phyloP scores from a whole-genome alignment of 768 basidiomycete genomes.

The Boletus rubescentipes region DNA sequence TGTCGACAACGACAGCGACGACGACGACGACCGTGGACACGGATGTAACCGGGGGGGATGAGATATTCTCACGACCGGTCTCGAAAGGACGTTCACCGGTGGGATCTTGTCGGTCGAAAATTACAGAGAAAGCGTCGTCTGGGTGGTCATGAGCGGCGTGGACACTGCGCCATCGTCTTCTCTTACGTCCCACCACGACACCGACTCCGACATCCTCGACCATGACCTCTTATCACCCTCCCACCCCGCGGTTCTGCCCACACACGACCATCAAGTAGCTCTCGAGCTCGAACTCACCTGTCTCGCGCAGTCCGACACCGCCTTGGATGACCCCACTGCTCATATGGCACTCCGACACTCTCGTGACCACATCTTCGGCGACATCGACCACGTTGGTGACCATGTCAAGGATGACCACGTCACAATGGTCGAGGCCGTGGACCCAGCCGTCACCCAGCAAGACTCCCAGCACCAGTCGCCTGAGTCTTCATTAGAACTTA shows the following conservation, averaged over 20 bases:
- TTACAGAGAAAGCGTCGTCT: conserved; percentile 20
- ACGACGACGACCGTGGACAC: neutral
- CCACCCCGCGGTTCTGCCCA: conserved; percentile 26
- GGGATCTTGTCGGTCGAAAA: conserved; percentile 22
- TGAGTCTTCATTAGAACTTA: conserved; percentile 70
- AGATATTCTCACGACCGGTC: conserved; percentile 21
- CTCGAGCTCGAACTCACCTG: conserved; percentile 30
- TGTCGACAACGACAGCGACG: neutral
- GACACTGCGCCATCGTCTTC: conserved; percentile 34
- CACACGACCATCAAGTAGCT: conserved; percentile 34
- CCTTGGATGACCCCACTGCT: conserved; percentile 24
- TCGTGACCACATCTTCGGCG: conserved; percentile 33
- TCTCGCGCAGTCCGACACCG: conserved; percentile 27
- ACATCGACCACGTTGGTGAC: conserved; percentile 36
- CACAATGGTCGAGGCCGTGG: conserved; percentile 35
- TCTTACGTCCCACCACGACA: conserved; percentile 30
- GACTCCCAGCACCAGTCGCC: conserved; percentile 61
- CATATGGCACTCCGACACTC: conserved; percentile 31
- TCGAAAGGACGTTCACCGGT: conserved; percentile 23
- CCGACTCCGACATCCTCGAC: conserved; percentile 33
- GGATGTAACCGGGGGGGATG: conserved; percentile 13
- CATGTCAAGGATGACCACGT: conserved; percentile 33
- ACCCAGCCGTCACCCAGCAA: conserved; percentile 44
- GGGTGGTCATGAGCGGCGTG: conserved; percentile 43
- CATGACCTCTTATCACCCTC: conserved; percentile 34